Conservation (phyloP, 192 early-diverging fungal genomes). For the Entophlyctis luteolus region DNA sequence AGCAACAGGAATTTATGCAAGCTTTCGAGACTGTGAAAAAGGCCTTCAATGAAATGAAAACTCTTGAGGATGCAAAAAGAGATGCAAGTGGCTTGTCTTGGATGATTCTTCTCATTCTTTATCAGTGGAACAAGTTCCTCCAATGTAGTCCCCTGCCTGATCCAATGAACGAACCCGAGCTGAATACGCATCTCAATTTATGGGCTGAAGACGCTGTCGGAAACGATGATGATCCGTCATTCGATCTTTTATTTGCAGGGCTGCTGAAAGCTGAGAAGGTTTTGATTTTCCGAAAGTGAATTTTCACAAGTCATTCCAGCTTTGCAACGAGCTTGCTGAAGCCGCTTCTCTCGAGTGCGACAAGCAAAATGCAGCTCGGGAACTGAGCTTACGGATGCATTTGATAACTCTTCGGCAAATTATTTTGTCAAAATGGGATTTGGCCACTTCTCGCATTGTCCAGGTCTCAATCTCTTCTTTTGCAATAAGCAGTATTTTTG, state of each 20-base stretch:
- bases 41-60: neutral
- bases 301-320: neutral
- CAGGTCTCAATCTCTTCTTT: constrained; percentile 29
- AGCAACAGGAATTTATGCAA: constrained; percentile 25
- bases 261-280: constrained; percentile 41
- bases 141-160: constrained; percentile 47
- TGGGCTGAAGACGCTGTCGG: constrained; percentile 37
- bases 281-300: neutral
- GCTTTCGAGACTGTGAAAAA: neutral
- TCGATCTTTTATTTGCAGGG: constrained; percentile 28
- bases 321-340: constrained; percentile 22
- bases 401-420: constrained; percentile 29
- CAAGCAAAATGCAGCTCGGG: constrained; percentile 15
- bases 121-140: constrained; percentile 48
- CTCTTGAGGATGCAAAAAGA: neutral
- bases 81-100: constrained; percentile 5
- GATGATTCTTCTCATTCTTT: neutral
- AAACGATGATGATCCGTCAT: constrained; percentile 35
- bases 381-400: constrained; percentile 20
- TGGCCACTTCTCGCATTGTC: constrained; percentile 33
- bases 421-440: constrained; percentile 46
- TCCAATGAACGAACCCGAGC: constrained; percentile 42
- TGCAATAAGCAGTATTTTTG: neutral
- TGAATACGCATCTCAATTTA: constrained; percentile 46
- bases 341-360: constrained; percentile 20